These are phyloP conservation scores for Fraxinus ornus DNA, from an alignment of 305 asterid species.

Conservation along the genomic window DNA sequence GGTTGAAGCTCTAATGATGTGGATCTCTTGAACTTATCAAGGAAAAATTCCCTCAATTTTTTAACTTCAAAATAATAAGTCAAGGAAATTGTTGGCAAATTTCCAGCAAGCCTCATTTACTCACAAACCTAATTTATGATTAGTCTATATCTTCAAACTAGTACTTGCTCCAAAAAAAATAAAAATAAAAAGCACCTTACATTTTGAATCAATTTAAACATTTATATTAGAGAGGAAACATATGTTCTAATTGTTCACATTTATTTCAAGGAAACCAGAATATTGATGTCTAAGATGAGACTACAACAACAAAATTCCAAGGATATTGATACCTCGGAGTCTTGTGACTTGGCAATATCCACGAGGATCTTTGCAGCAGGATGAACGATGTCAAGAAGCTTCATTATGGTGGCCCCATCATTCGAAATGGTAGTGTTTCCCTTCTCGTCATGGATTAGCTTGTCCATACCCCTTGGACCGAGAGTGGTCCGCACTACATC, in stretches of 20 bases:
- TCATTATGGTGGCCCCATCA: constrained; percentile 99
- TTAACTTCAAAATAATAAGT: neutral
- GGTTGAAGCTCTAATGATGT: neutral
- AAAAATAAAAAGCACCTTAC: neutral
- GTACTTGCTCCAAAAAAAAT: neutral
- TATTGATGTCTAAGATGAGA: neutral
- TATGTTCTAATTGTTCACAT: neutral
- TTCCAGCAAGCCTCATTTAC: neutral
- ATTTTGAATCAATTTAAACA: neutral
- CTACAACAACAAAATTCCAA: constrained; percentile 11
- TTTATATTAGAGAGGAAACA: constrained; percentile 3
- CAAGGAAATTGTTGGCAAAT: neutral
- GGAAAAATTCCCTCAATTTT: neutral
- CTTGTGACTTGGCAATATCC: constrained; percentile 98
- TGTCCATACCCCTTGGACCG: constrained; percentile 99
- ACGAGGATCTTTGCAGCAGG: constrained; percentile 98
- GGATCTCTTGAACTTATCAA: neutral
- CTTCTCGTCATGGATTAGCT: constrained; percentile 96
- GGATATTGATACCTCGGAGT: constrained; percentile 68
- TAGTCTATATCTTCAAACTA: neutral
- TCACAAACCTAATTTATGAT: neutral
- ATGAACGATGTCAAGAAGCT: constrained; percentile 94
- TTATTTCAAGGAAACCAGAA: neutral
- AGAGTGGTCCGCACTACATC: constrained; percentile 91
- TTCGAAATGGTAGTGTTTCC: constrained; percentile 95